phyloP scores from a whole-genome alignment of 768 basidiomycete genomes.

The Boletellus ananiceps region DNA sequence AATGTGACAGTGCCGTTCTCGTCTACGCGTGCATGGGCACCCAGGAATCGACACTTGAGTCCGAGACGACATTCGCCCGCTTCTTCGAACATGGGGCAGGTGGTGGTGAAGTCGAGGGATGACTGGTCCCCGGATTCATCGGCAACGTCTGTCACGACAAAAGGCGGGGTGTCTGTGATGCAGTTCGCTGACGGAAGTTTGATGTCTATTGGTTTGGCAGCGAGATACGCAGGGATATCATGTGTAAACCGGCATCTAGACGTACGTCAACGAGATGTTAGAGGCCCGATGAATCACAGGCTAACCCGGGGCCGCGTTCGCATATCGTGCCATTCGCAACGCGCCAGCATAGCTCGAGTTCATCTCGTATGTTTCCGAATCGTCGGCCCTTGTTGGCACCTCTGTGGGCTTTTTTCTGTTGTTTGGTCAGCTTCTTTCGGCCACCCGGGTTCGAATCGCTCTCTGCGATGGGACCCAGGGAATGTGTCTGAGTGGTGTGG shows the following conservation, averaged over 20 bases:
- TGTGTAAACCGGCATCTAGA: constrained; percentile 76
- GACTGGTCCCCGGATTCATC: neutral
- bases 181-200: constrained; percentile 45
- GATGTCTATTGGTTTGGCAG: constrained; percentile 70
- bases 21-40: constrained; percentile 59
- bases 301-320: constrained; percentile 64
- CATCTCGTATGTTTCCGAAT: constrained; percentile 75
- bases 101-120: constrained; percentile 21
- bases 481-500: constrained; percentile 19
- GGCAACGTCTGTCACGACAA: constrained; percentile 30
- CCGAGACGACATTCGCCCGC: constrained; percentile 43
- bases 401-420: constrained; percentile 66
- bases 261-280: neutral
- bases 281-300: neutral
- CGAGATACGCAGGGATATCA: constrained; percentile 71
- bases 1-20: constrained; percentile 43
- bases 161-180: constrained; percentile 48
- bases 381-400: constrained; percentile 83
- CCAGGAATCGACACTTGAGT: constrained; percentile 88
- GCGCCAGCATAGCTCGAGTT: constrained; percentile 77
- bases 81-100: constrained; percentile 26
- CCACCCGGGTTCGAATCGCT: constrained; percentile 23
- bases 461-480: constrained; percentile 31
- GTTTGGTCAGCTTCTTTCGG: constrained; percentile 47
- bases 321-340: constrained; percentile 69